Evolutionary conservation across 192 early-diverging fungal species (phyloP), one percentile per base, ranked within the genome.

Genomic region (Podila epicladia): DNA sequence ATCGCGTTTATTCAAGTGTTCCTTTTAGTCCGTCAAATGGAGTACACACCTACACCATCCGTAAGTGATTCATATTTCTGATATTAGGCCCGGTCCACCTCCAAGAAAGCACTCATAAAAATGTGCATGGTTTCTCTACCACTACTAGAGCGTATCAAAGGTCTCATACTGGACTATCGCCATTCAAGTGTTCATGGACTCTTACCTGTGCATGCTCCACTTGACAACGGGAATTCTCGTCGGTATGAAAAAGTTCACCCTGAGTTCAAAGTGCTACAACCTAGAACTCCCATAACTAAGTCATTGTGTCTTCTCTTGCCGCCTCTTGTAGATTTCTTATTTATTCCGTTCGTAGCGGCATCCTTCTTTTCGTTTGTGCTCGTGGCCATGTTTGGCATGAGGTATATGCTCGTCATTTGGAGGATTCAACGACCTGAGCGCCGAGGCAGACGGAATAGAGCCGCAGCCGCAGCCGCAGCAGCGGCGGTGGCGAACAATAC

Each of bases 331-430:
- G 84, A 75, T 13, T 71, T 37, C 60, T 60, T 89, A 11, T 93
- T 91, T 64, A 65, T 93, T 13, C 86, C 89, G 12, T 90, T 91
- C 71, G 86, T 85, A 3, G 83, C 87, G 3, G 87, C 88, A 0
- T 82, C 90, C 9, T 91, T 94, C 57, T 85, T 92, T 41, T 86
- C 87, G 9, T 94, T 93, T 74, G 82, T 88, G 22, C 62, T 93
- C 66, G 87, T 92, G 4, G 88, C 91, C n/a, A 86, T 91, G 24
- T 88, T 92, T 65, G 89, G 86, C 9, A 89, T 94, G 84, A 85
- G 91, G 20, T 94, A 95, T 62, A 74, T 95, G 45, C 69, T 92
- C 29, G 86, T 88, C 0, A 90, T 95, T 17, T 91, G 91, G 87
- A 72, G 87, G 38, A 89, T 91, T 53, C 91, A 94, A 75, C 67